Conservation (phyloP, 331 rosid species). For the Erythrophleum ivorense region DNA sequence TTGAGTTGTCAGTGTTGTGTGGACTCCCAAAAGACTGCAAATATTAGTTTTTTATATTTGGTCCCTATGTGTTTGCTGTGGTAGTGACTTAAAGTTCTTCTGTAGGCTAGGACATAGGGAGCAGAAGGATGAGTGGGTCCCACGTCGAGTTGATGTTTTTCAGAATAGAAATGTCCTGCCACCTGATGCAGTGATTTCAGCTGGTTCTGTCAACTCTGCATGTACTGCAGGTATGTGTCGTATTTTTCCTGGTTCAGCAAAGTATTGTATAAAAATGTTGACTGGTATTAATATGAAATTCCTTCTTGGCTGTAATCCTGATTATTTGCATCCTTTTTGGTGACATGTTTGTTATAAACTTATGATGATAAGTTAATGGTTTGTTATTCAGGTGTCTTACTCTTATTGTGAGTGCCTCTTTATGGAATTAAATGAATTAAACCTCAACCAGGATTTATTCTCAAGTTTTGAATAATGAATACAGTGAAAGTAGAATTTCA, state of each 20-base stretch:
- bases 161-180: constrained; percentile 77
- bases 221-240: constrained; percentile 85
- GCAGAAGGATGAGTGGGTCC: constrained; percentile 97
- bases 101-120: constrained; percentile 96
- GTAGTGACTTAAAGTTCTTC: constrained; percentile 24
- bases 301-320: not conserved
- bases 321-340: not conserved
- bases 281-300: not conserved
- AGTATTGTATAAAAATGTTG: no score
- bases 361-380: constrained; percentile 2
- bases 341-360: not conserved
- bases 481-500: not conserved
- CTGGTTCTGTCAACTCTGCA: constrained; percentile 87
- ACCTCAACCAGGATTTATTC: not conserved
- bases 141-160: constrained; percentile 89
- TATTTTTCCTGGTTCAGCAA: not conserved
- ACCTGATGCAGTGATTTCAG: constrained; percentile 82
- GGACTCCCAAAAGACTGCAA: constrained; percentile 27
- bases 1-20: constrained; percentile 26
- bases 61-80: constrained; percentile 14
- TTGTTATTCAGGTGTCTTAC: not conserved
- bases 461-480: not conserved
- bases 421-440: not conserved
- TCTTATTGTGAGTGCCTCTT: not conserved
- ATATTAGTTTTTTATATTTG: constrained; percentile 25